Evolutionary conservation across 139 green algal species (phyloP).

Genomic region (Chloropicon primus): DNA sequence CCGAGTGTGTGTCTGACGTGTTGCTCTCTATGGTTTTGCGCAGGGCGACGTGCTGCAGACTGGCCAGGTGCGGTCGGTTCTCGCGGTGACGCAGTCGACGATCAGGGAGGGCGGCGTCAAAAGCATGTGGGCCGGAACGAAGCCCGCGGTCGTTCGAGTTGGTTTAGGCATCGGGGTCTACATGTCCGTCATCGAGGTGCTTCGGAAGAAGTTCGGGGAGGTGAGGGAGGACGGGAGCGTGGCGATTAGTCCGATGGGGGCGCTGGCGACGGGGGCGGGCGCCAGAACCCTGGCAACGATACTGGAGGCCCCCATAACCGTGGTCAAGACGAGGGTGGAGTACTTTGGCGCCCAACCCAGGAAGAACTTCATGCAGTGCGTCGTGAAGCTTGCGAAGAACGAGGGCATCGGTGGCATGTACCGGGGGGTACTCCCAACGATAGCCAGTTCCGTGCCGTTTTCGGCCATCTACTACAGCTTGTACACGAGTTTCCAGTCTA

Average conservation of each 20-base stretch:
- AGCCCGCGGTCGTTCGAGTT: not conserved
- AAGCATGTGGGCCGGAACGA: not conserved
- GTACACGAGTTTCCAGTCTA: conserved; percentile 40
- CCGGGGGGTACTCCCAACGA: conserved; percentile 56
- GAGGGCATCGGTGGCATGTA: conserved; percentile 32
- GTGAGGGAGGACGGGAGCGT: not conserved
- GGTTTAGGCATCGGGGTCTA: not conserved
- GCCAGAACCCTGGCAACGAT: conserved; percentile 56
- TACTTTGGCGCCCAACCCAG: conserved; percentile 21
- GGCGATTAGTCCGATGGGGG: not conserved
- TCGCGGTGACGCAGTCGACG: not conserved
- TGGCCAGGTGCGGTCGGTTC: not conserved
- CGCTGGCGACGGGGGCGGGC: conserved; percentile 14
- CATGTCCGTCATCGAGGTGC: not conserved
- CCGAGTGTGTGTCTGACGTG: too few relatives aligned
- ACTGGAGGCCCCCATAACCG: conserved; percentile 68
- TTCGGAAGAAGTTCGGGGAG: not conserved
- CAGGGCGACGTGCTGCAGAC: not conserved
- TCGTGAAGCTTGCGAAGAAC: conserved; percentile 14
- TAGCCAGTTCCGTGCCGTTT: conserved; percentile 80
- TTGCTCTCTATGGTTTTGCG: not conserved
- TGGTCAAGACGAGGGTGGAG: conserved; percentile 96
- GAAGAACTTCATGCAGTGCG: not conserved
- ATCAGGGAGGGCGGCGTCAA: not conserved
- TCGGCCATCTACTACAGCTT: conserved; percentile 87